Evolutionary conservation across 768 basidiomycete species (phyloP).

Genomic region (Pseudohyphozyma bogoriensis): DNA sequence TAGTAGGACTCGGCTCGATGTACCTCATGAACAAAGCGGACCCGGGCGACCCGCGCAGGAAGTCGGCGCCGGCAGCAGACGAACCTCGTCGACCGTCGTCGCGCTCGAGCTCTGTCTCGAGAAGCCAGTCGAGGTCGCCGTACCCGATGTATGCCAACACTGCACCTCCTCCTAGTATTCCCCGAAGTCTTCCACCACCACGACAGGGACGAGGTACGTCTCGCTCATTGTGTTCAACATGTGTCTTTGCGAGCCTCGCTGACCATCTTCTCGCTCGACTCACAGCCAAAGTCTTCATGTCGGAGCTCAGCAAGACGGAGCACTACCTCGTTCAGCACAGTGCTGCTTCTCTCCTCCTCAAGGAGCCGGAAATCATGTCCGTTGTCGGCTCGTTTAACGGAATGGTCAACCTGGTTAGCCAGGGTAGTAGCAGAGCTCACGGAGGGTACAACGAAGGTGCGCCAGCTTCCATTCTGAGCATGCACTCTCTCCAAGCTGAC

Average conservation of each 20-base stretch:
- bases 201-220: background rate
- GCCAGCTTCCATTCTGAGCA: background rate
- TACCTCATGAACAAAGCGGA: background rate
- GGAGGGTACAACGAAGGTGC: background rate
- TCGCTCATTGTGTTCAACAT: background rate
- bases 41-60: background rate
- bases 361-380: slow-evolving; percentile 4
- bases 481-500: too few relatives aligned
- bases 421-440: background rate
- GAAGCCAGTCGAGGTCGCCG: too few relatives aligned
- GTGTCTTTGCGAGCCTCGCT: background rate
- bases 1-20: background rate
- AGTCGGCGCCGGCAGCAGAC: background rate
- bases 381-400: slow-evolving; percentile 8
- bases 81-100: background rate
- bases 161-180: too few relatives aligned
- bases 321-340: slow-evolving; percentile 22
- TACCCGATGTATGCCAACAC: too few relatives aligned
- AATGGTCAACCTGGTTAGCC: background rate
- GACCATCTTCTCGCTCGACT: background rate
- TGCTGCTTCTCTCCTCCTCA: slow-evolving; percentile 12
- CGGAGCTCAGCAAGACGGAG: slow-evolving; percentile 5
- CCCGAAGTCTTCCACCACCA: background rate
- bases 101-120: background rate
- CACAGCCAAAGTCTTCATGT: slow-evolving; percentile 10